phyloP scores from a whole-genome alignment of 768 basidiomycete genomes.

The Pleurotus giganteus region DNA sequence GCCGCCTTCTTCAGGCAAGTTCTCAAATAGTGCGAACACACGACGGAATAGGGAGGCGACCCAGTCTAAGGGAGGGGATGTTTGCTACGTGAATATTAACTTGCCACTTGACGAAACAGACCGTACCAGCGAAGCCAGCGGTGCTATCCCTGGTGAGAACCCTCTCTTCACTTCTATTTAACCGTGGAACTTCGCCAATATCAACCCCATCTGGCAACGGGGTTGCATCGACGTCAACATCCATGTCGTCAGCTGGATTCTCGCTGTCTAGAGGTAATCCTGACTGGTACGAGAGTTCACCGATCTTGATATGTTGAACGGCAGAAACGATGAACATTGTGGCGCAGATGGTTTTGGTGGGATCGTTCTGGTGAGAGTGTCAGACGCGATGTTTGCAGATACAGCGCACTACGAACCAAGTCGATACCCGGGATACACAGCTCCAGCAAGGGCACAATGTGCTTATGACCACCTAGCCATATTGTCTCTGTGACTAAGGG shows the following conservation, averaged over 20 bases:
- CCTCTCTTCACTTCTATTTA: constrained; percentile 68
- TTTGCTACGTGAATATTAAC: not conserved
- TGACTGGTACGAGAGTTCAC: constrained; percentile 66
- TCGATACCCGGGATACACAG: constrained; percentile 92
- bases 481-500: constrained; percentile 74
- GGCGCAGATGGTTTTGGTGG: constrained; percentile 75
- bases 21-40: constrained; percentile 82
- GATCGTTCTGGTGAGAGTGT: constrained; percentile 59
- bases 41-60: constrained; percentile 74
- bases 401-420: constrained; percentile 45
- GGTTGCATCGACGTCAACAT: constrained; percentile 42
- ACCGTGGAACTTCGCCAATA: constrained; percentile 32
- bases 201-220: constrained; percentile 55
- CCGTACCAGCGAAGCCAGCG: constrained; percentile 69
- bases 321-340: constrained; percentile 75
- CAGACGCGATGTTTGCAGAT: constrained; percentile 2
- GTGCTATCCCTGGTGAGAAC: constrained; percentile 75
- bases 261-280: constrained; percentile 55
- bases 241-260: constrained; percentile 52
- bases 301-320: constrained; percentile 75
- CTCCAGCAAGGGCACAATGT: constrained; percentile 84
- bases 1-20: constrained; percentile 93
- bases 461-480: constrained; percentile 87
- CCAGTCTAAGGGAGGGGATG: constrained; percentile 57
- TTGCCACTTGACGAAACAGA: not conserved